These are phyloP conservation scores for Bryoglossum gracile DNA, from an alignment of 495 filamentous ascomycete genomes.

Conservation along the genomic window DNA sequence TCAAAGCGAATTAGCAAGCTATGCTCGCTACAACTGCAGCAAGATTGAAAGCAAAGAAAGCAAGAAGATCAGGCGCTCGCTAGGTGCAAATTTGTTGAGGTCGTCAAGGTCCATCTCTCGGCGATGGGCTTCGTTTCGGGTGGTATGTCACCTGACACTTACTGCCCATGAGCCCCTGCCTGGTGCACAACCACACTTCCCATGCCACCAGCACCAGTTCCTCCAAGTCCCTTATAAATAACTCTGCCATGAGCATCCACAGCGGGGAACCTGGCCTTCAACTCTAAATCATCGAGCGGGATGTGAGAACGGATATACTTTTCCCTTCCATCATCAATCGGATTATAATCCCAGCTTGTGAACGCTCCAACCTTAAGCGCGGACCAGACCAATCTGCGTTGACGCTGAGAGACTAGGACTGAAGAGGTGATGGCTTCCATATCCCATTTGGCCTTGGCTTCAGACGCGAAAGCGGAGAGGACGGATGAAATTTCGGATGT, in stretches of 20 bases:
- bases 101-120: too few relatives aligned
- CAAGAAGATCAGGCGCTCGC: too few relatives aligned
- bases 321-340: constrained; percentile 58
- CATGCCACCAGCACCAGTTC: constrained; percentile 21
- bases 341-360: constrained; percentile 72
- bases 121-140: too few relatives aligned
- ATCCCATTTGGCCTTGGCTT: constrained; percentile 65
- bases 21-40: too few relatives aligned
- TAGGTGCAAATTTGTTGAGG: too few relatives aligned
- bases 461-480: constrained; percentile 54
- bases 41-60: too few relatives aligned
- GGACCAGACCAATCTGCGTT: constrained; percentile 62
- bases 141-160: too few relatives aligned
- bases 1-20: too few relatives aligned
- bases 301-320: constrained; percentile 68
- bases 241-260: constrained; percentile 53
- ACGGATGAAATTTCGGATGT: constrained; percentile 22
- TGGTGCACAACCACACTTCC: constrained; percentile 32
- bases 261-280: constrained; percentile 54
- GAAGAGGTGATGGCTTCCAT: constrained; percentile 60
- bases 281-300: constrained; percentile 61
- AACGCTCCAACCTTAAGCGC: constrained; percentile 65
- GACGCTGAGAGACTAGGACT: constrained; percentile 64
- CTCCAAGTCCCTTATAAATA: constrained; percentile 17
- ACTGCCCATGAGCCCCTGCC: constrained; percentile 34